Evolutionary conservation across 2,329 filamentous ascomycete genomes (phyloP).

Genomic region (Verticillium nubilum): DNA sequence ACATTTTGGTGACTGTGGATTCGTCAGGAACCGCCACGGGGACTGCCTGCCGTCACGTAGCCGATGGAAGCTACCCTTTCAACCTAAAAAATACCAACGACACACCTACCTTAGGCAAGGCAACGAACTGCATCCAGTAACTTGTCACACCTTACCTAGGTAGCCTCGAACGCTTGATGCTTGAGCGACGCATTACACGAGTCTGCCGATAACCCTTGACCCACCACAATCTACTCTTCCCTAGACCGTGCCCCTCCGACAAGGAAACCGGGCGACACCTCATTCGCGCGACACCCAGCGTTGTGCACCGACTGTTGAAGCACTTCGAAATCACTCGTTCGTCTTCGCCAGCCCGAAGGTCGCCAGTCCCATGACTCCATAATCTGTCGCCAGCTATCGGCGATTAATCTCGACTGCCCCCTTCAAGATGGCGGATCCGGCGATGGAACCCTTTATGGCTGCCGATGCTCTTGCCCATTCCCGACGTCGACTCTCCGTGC

Average conservation of each 20-base stretch:
- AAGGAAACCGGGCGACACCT: not conserved
- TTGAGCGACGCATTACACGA: not conserved
- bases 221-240: not conserved
- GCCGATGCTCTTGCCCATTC: conserved; percentile 21
- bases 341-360: not conserved
- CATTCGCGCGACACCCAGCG: not conserved
- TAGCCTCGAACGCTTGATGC: no score
- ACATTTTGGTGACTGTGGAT: not conserved
- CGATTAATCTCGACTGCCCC: not conserved
- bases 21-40: not conserved
- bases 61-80: not conserved
- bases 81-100: not conserved
- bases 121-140: not conserved
- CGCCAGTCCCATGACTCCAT: conserved; percentile 8
- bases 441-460: conserved; percentile 16
- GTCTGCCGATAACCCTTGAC: not conserved
- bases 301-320: not conserved
- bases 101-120: not conserved
- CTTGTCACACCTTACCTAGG: no score
- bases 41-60: not conserved
- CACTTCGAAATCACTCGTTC: not conserved
- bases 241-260: not conserved
- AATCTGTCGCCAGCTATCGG: not conserved
- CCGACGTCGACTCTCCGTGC: conserved; percentile 16
- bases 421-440: conserved; percentile 16